Evolutionary conservation across 2,329 filamentous ascomycete genomes (phyloP).

Genomic region (Fusarium ramigenum): DNA sequence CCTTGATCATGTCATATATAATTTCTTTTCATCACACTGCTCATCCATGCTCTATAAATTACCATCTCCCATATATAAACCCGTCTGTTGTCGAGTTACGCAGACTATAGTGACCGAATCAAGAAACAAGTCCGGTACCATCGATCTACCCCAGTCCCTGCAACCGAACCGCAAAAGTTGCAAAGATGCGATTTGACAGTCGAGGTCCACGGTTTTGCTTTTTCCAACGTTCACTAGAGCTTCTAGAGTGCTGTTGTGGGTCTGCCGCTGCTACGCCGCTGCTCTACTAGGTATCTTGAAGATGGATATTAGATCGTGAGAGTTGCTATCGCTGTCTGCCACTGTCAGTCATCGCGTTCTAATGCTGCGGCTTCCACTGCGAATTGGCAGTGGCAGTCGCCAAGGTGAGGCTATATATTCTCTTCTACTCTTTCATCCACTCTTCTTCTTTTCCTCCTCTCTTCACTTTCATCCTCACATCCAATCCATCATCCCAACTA

Average conservation of each 20-base stretch:
- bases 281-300: background rate
- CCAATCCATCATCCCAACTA: background rate
- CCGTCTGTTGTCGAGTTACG: background rate
- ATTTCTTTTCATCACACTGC: background rate
- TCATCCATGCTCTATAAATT: background rate
- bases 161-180: background rate
- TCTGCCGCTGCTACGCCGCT: slow-evolving; percentile 5
- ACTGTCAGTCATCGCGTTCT: background rate
- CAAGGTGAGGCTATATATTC: slow-evolving; percentile 10
- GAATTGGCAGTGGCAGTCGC: background rate
- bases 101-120: background rate
- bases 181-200: slow-evolving; percentile 2
- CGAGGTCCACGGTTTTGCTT: slow-evolving; percentile 11
- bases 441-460: background rate
- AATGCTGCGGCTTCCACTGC: background rate
- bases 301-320: slow-evolving; percentile 1
- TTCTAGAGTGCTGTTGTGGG: background rate
- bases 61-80: background rate
- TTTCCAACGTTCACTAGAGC: slow-evolving; percentile 2
- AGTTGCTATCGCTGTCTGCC: background rate
- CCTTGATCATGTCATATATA: background rate
- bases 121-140: slow-evolving; percentile 8
- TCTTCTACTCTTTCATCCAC: background rate
- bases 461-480: background rate
- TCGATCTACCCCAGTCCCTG: slow-evolving; percentile 6